phyloP scores from a whole-genome alignment of 257 asterid species.

The Fraxinus anomala region DNA sequence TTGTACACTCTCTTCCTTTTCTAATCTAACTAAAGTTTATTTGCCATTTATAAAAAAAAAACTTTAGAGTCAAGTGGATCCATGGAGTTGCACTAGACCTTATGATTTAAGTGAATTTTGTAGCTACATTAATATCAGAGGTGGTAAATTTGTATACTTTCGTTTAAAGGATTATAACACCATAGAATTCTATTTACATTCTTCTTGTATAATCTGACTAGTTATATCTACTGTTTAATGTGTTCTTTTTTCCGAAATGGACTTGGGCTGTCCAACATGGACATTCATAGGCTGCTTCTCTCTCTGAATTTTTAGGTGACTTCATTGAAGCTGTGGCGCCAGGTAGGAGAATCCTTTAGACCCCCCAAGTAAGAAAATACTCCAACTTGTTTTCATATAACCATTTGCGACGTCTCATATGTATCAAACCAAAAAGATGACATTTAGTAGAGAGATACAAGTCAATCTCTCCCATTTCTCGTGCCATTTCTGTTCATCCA shows the following conservation, averaged over 20 bases:
- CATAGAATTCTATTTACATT: neutral
- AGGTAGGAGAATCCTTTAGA: conserved; percentile 90
- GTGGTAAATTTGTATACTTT: neutral
- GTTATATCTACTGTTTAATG: conserved; percentile 4
- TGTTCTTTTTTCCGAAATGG: conserved; percentile 6
- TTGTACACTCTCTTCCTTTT: neutral
- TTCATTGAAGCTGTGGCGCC: conserved; percentile 91
- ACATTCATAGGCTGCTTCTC: conserved; percentile 22
- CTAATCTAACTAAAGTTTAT: neutral
- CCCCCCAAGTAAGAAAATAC: conserved; percentile 76
- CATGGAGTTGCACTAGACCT: neutral
- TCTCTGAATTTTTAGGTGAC: conserved; percentile 62
- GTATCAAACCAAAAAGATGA: conserved; percentile 2
- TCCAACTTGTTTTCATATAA: neutral
- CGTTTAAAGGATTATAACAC: neutral
- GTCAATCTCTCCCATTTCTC: conserved; percentile 9
- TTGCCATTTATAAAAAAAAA: neutral
- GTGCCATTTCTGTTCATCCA: conserved; percentile 15
- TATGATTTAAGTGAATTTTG: neutral
- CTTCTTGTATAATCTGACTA: conserved; percentile 4
- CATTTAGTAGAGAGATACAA: neutral
- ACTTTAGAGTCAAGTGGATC: neutral
- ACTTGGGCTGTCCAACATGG: neutral
- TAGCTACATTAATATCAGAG: neutral
- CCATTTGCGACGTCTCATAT: conserved; percentile 4